Conservation (phyloP, 768 basidiomycete species). For the Suillus sp. region DNA sequence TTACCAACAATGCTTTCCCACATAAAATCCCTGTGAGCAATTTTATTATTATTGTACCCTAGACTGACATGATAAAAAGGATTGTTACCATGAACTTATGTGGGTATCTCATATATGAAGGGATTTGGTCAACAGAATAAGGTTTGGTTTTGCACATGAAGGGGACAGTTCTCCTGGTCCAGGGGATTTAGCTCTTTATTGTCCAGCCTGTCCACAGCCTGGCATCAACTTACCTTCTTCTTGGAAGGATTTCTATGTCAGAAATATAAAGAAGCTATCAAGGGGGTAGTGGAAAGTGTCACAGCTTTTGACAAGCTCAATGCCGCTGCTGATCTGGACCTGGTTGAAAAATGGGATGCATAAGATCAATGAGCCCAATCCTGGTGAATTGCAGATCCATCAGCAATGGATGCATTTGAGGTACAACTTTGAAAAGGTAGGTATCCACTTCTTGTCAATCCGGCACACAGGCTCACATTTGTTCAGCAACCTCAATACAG, state of each 20-base stretch:
- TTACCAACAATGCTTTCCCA: conserved; percentile 5
- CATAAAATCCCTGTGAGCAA: background rate
- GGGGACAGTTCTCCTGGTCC: background rate
- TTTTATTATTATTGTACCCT: background rate
- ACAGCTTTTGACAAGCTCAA: no score
- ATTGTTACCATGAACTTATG: conserved; percentile 10
- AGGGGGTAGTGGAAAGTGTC: no score
- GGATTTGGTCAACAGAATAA: background rate
- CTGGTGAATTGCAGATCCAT: no score
- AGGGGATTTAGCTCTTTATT: conserved; percentile 11
- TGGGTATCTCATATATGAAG: background rate
- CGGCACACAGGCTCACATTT: no score
- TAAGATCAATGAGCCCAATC: no score
- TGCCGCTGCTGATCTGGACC: no score
- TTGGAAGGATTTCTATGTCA: background rate
- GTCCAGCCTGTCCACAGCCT: conserved; percentile 13
- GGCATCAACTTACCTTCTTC: conserved; percentile 11
- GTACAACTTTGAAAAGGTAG: no score
- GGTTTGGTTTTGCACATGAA: conserved; percentile 7
- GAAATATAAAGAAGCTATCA: no score
- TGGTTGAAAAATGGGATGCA: no score
- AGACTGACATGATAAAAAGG: background rate
- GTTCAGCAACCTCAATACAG: no score
- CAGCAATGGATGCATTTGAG: no score
- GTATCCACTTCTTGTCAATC: no score